A percentile compares a stretch with the other conserved stretches of the same genome.
Evolutionary conservation across 2,329 filamentous ascomycete genomes (phyloP).

Genomic region (Colletotrichum filicis): DNA sequence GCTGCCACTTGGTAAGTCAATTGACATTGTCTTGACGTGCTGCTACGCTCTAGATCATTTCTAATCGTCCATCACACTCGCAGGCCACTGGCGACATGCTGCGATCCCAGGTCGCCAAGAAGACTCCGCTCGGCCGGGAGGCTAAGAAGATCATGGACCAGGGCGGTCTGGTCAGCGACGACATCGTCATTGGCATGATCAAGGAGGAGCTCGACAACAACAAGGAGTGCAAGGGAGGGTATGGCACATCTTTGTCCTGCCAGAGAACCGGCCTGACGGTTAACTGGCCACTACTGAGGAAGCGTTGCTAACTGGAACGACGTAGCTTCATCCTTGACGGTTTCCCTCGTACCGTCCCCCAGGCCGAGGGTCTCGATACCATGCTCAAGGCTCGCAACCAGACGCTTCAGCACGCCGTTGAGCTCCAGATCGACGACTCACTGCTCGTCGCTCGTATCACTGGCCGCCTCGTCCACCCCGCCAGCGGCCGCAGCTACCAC

Average conservation of each 20-base stretch:
- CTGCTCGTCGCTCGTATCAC: conserved; percentile 97
- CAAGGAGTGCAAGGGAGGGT: conserved; percentile 97
- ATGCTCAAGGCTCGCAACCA: conserved; percentile 86
- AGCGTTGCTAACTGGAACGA: conserved; percentile 13
- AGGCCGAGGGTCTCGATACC: conserved; percentile 92
- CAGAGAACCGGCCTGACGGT: background rate
- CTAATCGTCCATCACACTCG: conserved; percentile 36
- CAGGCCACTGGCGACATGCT: conserved; percentile 99
- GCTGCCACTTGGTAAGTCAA: conserved; percentile 89
- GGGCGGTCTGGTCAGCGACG: conserved; percentile 95
- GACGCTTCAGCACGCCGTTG: conserved; percentile 92
- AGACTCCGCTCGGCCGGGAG: conserved; percentile 92
- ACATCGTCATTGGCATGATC: conserved; percentile 99
- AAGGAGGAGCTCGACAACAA: conserved; percentile 96
- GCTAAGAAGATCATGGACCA: conserved; percentile 99
- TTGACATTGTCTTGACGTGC: conserved; percentile 32
- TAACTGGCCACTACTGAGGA: background rate
- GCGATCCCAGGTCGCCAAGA: conserved; percentile 96
- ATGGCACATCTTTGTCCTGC: conserved; percentile 45
- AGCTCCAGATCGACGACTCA: conserved; percentile 95
- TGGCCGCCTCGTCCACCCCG: conserved; percentile 93
- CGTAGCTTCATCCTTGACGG: conserved; percentile 96
- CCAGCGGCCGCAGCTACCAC: conserved; percentile 97
- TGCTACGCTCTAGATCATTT: background rate
- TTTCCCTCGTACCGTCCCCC: conserved; percentile 95